Evolutionary conservation across 106 monocot genomes (phyloP), one percentile per base, ranked within the genome.

Genomic region (Vanilla planifolia): DNA sequence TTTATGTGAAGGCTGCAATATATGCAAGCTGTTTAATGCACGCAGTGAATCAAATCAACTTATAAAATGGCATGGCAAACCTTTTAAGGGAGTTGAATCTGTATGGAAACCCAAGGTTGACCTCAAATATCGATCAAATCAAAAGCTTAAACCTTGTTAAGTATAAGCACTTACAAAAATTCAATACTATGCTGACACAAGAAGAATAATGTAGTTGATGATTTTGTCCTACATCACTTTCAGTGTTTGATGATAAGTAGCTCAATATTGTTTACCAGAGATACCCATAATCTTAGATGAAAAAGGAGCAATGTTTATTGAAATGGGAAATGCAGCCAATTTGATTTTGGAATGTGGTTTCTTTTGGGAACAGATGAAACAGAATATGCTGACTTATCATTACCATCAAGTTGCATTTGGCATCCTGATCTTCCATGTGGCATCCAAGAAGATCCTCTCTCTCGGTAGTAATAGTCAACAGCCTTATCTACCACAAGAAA

Each of bases 401-500:
- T 48, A 48, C 48, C 48, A 48, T 24, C 6, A 9, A 0, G 48
- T 23, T 25, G 7, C 8, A 24, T 48, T 48, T 48, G 48, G 9
- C 25, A 21, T 48, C 48, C 24, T 23, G 24, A 21, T 48, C 48
- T 10, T 23, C 25, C 25, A 48, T 23, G 9, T 24, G 20, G 8
- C 48, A 48, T 48, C 10, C 48, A 23, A 48, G 48, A 48, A 23
- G 46, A 46, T 46, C 46, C 46, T 46, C 19, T 13, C 46, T 5
- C 46, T 6, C 2, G 46, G 21, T 6, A 0, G 46, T 25, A 21
- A 48, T 48, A 8, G 3, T 48, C 48, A 48, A 48, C 13, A 48
- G 48, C 23, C 65, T 90, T 91, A 67, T 96, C 91, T 41, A 85
- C 73, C 51, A 89, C 77, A 71, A 75, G 48, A 71, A 80, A 80